A percentile compares a stretch with the other conserved stretches of the same genome.
Evolutionary conservation across 2,329 filamentous ascomycete species (phyloP).

Genomic region (Pyrenophora seminiperda): DNA sequence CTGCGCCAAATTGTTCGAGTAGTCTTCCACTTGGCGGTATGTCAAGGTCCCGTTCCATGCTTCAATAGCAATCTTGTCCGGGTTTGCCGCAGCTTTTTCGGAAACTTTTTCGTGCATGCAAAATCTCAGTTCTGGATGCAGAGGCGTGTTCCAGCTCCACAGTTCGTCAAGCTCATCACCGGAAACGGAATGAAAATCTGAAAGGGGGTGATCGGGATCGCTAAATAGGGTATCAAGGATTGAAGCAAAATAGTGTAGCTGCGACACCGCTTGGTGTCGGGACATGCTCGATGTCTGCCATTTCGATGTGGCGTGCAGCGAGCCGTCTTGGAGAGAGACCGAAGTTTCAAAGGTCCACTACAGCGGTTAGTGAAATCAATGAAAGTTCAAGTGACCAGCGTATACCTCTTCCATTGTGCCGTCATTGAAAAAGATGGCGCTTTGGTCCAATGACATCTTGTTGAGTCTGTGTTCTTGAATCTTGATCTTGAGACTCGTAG

Average conservation of each 20-base stretch:
- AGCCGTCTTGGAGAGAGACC: conserved; percentile 30
- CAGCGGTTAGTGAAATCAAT: conserved; percentile 1
- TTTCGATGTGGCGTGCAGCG: conserved; percentile 47
- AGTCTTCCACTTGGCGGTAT: conserved; percentile 43
- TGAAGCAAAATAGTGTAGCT: conserved; percentile 51
- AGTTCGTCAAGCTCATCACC: conserved; percentile 52
- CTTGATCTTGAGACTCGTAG: conserved; percentile 22
- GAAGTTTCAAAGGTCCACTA: conserved; percentile 41
- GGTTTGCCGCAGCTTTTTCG: conserved; percentile 43
- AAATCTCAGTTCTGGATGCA: conserved; percentile 52
- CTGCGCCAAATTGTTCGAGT: conserved; percentile 39
- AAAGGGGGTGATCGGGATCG: conserved; percentile 19
- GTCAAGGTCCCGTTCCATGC: conserved; percentile 47
- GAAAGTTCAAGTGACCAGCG: neutral
- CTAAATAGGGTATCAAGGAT: conserved; percentile 46
- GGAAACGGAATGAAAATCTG: conserved; percentile 25
- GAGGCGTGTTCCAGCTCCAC: conserved; percentile 55
- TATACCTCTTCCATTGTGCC: conserved; percentile 39
- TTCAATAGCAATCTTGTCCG: conserved; percentile 47
- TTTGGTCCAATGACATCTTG: conserved; percentile 12
- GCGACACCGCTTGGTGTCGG: conserved; percentile 51
- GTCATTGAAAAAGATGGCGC: conserved; percentile 35
- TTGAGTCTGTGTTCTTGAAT: conserved; percentile 20
- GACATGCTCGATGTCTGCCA: conserved; percentile 52
- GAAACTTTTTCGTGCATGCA: conserved; percentile 57